phyloP scores from a whole-genome alignment of 2,329 filamentous ascomycete genomes.

The Penicillium sp. region DNA sequence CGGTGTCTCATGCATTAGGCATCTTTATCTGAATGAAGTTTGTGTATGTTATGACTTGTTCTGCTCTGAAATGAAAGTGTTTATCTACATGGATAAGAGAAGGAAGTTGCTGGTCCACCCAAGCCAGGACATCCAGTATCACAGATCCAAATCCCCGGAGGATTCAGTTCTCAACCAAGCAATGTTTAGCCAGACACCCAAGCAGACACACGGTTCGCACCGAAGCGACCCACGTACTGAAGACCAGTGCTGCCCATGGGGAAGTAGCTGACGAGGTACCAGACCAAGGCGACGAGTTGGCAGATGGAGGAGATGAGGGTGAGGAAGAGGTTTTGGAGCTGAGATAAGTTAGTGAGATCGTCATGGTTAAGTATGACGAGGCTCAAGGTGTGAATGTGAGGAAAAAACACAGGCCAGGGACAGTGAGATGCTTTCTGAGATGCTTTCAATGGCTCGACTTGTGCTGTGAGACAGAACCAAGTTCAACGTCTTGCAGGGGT shows the following conservation, averaged over 20 bases:
- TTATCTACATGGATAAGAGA: not conserved
- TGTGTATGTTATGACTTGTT: no score
- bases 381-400: not conserved
- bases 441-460: not conserved
- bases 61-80: no score
- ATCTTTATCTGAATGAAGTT: no score
- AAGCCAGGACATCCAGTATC: not conserved
- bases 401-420: not conserved
- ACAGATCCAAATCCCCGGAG: not conserved
- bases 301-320: slow-evolving; percentile 79
- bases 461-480: not conserved
- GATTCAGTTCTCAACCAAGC: not conserved
- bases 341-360: slow-evolving; percentile 20
- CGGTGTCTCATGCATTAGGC: no score
- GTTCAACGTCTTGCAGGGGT: not conserved
- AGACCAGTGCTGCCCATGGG: slow-evolving; percentile 91
- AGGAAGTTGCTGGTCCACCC: not conserved
- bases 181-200: slow-evolving; percentile 71
- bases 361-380: not conserved
- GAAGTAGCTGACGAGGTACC: slow-evolving; percentile 97
- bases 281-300: slow-evolving; percentile 76
- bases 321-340: slow-evolving; percentile 80
- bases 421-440: not conserved
- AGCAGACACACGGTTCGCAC: slow-evolving; percentile 73
- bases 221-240: slow-evolving; percentile 79